Evolutionary conservation across 2,329 filamentous ascomycete species (phyloP).

Genomic region (Cladophialophora bantiana): DNA sequence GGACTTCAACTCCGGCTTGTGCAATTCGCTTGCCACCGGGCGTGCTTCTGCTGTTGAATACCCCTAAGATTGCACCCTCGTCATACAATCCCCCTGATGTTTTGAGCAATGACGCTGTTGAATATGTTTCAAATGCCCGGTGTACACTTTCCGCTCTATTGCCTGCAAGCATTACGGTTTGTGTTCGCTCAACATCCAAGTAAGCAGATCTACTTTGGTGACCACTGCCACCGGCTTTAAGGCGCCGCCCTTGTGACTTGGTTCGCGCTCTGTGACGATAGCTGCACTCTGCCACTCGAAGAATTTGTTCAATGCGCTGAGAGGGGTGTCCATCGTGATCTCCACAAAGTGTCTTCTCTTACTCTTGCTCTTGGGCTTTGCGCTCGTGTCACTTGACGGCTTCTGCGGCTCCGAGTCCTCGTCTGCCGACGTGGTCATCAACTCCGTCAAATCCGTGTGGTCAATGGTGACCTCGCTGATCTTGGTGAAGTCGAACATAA

Average conservation of each 20-base stretch:
- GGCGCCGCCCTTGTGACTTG: constrained; percentile 60
- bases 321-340: constrained; percentile 88
- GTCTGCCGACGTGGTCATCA: constrained; percentile 31
- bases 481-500: constrained; percentile 96
- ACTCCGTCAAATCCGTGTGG: constrained; percentile 66
- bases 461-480: constrained; percentile 92
- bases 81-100: background rate
- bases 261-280: constrained; percentile 80
- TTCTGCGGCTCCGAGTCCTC: constrained; percentile 23
- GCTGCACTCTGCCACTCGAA: constrained; percentile 91
- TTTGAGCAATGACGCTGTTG: background rate
- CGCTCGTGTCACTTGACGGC: constrained; percentile 41
- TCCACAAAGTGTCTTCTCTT: constrained; percentile 79
- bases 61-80: background rate
- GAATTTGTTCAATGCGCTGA: constrained; percentile 85
- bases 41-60: background rate
- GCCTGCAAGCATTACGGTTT: constrained; percentile 39
- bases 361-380: constrained; percentile 41
- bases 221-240: constrained; percentile 86
- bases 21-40: background rate
- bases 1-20: background rate
- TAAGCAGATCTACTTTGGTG: constrained; percentile 90
- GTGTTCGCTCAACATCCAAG: constrained; percentile 81
- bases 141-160: background rate
- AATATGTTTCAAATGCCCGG: background rate